Evolutionary conservation across 768 basidiomycete genomes (phyloP).

Genomic region (Cystofilobasidium capitatum): DNA sequence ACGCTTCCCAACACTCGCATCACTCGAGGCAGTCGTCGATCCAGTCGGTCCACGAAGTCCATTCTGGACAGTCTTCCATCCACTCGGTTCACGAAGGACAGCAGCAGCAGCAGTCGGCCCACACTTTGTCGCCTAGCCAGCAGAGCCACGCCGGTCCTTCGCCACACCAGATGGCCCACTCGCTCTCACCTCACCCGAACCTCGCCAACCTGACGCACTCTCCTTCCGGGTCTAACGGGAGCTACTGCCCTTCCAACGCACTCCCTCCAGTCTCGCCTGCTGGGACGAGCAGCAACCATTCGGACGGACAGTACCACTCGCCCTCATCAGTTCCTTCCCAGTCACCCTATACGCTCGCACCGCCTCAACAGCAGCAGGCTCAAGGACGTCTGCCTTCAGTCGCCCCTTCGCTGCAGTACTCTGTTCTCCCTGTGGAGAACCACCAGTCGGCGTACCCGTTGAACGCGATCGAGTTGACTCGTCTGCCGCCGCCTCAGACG

Average conservation of each 20-base stretch:
- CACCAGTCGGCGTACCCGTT: no score
- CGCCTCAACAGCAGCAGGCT: neutral
- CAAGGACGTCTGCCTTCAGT: neutral
- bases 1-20: neutral
- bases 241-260: no score
- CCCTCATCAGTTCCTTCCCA: no score
- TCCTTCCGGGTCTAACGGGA: no score
- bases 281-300: neutral
- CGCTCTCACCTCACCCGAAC: neutral
- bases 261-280: neutral
- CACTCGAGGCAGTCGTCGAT: neutral
- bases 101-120: neutral
- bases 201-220: neutral
- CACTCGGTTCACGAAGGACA: neutral
- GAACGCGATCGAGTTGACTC: no score
- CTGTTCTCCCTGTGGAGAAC: neutral
- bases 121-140: slow-evolving; percentile 1
- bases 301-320: neutral
- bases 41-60: neutral
- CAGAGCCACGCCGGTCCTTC: neutral
- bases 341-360: neutral
- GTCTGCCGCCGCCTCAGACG: no score
- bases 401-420: neutral
- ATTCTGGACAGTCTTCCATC: neutral
- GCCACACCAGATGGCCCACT: neutral